Evolutionary conservation across 139 green algal species (phyloP).

Genomic region (Edaphochlamys debaryana): DNA sequence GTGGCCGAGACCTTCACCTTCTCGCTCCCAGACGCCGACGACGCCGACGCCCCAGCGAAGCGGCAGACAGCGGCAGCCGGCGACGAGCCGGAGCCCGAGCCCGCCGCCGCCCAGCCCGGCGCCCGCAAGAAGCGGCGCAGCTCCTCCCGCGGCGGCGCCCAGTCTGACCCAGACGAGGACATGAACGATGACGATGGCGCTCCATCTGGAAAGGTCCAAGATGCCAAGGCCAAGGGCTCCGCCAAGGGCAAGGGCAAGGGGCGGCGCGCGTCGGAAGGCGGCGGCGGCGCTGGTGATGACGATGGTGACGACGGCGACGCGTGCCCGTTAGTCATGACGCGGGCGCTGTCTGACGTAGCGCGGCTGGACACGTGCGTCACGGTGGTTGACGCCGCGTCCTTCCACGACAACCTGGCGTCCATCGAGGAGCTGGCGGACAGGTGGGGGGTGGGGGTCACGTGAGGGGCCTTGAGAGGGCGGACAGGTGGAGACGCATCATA

Average conservation of each 20-base stretch:
- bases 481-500: background rate
- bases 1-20: constrained; percentile 49
- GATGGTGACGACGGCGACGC: no score
- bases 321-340: no score
- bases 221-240: background rate
- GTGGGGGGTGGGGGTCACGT: no score
- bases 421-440: constrained; percentile 10
- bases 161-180: no score
- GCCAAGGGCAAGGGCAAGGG: background rate
- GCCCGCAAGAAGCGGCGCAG: no score
- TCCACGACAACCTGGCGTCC: constrained; percentile 32
- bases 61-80: no score
- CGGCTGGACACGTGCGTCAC: constrained; percentile 63
- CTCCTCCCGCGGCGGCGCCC: no score
- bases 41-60: no score
- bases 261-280: background rate
- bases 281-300: background rate
- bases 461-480: background rate
- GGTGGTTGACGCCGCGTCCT: constrained; percentile 62
- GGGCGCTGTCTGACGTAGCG: background rate
- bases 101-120: background rate
- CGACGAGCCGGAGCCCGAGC: no score
- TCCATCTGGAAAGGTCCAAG: background rate
- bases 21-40: background rate
- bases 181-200: no score